A percentile compares a stretch with the other conserved stretches of the same genome.
Evolutionary conservation across 129 eudicot species (phyloP).

Genomic region (Artemisia annua): DNA sequence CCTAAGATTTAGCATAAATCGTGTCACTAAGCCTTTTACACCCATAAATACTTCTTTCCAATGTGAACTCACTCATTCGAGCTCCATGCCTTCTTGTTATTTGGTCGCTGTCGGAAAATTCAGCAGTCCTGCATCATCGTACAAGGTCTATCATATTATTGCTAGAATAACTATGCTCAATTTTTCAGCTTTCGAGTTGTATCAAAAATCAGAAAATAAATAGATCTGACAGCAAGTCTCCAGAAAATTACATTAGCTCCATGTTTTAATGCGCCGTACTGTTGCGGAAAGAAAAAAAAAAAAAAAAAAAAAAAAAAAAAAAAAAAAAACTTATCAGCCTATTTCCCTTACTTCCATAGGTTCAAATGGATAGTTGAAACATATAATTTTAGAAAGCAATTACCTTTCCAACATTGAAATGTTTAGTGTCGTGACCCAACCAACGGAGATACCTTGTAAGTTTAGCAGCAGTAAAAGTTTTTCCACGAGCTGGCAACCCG

Average conservation of each 20-base stretch:
- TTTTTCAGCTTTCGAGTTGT: not conserved
- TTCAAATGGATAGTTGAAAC: not conserved
- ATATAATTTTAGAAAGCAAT: constrained; percentile 19
- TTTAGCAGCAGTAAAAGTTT: constrained; percentile 98
- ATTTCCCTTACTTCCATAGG: constrained; percentile 18
- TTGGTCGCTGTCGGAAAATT: too few species aligned
- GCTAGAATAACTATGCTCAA: not conserved
- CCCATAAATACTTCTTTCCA: not conserved
- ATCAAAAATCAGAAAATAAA: not conserved
- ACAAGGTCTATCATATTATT: constrained; percentile 18
- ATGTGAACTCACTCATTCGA: constrained; percentile 75
- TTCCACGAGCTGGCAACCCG: constrained; percentile 99
- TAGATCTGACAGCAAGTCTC: not conserved
- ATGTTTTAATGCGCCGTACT: constrained; percentile 96
- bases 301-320: too few species aligned
- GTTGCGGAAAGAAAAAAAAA: constrained; percentile 40
- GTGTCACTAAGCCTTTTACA: not conserved
- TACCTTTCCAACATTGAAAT: constrained; percentile 99
- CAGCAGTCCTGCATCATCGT: constrained; percentile 73
- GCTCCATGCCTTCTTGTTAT: constrained; percentile 99
- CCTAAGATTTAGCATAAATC: not conserved
- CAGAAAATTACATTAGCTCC: constrained; percentile 50
- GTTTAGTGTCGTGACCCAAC: constrained; percentile 99
- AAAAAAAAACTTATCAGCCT: constrained; percentile 21
- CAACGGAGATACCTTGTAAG: constrained; percentile 97